Base-by-base conservation (phyloP, 2,329 filamentous ascomycete species). In the Drechslerella coelobrocha region DNA sequence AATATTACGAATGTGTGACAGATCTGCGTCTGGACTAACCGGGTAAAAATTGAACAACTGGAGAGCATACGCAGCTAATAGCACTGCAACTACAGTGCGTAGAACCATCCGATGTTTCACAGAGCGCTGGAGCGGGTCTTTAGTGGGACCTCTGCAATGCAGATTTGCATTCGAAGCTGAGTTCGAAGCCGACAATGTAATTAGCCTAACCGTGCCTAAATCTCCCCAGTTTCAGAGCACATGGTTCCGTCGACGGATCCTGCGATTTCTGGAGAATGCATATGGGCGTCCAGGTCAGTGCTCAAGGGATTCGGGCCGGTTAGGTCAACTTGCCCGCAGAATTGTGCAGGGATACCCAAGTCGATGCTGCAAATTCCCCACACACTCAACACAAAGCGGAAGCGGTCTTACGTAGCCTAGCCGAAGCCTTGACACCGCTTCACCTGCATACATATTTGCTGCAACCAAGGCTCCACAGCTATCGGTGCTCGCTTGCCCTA, bases 121-220 rank as follows among this genome's bases (percentile, higher is more conserved):
- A n/a, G n/a, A n/a, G n/a, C n/a, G n/a, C n/a, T n/a, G n/a, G n/a
- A n/a, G n/a, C n/a, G n/a, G n/a, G n/a, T n/a, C n/a, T n/a, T n/a
- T n/a, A n/a, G n/a, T n/a, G n/a, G n/a, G n/a, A n/a, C n/a, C n/a
- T n/a, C n/a, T n/a, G n/a, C n/a, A n/a, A n/a, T n/a, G n/a, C n/a
- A n/a, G n/a, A n/a, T n/a, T n/a, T n/a, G n/a, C n/a, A n/a, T n/a
- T n/a, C n/a, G n/a, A n/a, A n/a, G n/a, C n/a, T n/a, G n/a, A n/a
- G n/a, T n/a, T 26, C 17, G 10, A 48, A 4, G 10, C 9, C n/a
- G 19, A 48, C 5, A 53, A 24, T 5, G 27, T 43, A 50, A 52
- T 69, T 69, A 69, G 65, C 65, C 65, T 69, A 69, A 69, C 65
- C 55, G 45, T 69, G 63, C 65, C 65, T 69, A 62, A 69, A 69